Evolutionary conservation across 768 basidiomycete species (phyloP).

Genomic region (Tylopilus plumbeoviolaceoides): DNA sequence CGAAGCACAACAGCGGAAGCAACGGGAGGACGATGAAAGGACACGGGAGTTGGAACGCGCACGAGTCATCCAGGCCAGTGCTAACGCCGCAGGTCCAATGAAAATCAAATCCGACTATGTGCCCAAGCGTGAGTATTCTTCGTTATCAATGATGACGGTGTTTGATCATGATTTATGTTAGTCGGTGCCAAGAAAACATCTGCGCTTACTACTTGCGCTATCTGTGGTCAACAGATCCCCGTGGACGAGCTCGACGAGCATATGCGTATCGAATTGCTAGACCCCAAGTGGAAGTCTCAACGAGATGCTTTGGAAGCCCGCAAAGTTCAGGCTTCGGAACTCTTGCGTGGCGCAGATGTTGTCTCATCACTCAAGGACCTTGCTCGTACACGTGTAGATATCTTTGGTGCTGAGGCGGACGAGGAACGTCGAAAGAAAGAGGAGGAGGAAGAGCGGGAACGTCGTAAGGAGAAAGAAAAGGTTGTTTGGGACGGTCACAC

Average conservation of each 20-base stretch:
- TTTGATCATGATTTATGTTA: slow-evolving; percentile 25
- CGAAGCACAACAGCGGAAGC: slow-evolving; percentile 52
- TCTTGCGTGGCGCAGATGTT: slow-evolving; percentile 90
- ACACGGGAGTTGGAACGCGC: slow-evolving; percentile 71
- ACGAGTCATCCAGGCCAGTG: slow-evolving; percentile 74
- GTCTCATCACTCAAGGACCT: slow-evolving; percentile 90
- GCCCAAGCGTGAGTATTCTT: slow-evolving; percentile 69
- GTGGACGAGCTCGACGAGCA: slow-evolving; percentile 96
- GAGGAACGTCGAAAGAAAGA: slow-evolving; percentile 85
- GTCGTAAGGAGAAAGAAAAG: slow-evolving; percentile 86
- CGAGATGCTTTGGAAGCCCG: slow-evolving; percentile 85
- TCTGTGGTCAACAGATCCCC: slow-evolving; percentile 95
- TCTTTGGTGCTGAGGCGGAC: slow-evolving; percentile 92
- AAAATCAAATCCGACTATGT: slow-evolving; percentile 97
- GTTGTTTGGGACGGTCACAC: slow-evolving; percentile 99
- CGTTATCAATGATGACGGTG: not conserved
- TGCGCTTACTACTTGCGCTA: slow-evolving; percentile 81
- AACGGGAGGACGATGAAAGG: slow-evolving; percentile 66
- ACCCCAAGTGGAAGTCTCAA: slow-evolving; percentile 98
- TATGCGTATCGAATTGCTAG: slow-evolving; percentile 96
- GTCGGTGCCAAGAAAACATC: slow-evolving; percentile 61
- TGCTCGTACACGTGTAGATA: slow-evolving; percentile 93
- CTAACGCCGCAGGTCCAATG: slow-evolving; percentile 76
- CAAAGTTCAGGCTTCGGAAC: slow-evolving; percentile 83
- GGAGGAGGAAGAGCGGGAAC: slow-evolving; percentile 80